Evolutionary conservation across 768 basidiomycete species (phyloP), one percentile per base, ranked within the genome.

Genomic region (Amanita fuliginea): DNA sequence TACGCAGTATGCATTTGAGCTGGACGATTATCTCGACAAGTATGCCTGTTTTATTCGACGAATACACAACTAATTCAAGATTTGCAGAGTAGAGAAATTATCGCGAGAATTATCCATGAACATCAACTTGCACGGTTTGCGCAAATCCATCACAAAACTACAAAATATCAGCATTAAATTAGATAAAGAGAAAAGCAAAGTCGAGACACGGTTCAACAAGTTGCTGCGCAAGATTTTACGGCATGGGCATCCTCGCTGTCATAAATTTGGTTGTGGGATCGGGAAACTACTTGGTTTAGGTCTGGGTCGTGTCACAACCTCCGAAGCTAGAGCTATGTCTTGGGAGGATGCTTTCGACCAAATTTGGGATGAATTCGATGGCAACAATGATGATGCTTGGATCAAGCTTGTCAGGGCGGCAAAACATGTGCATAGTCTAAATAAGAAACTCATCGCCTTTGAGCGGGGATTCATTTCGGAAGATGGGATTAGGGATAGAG

Each of bases 401-500:
- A 30, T 16, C 16, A 41, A 74, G 54, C 62, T 89, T 51, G 67
- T 76, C 53, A 71, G 71, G 55, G 83, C 80, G 3, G 77, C 70
- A 2, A 76, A 74, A 57, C 77, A 79, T 24, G 75, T 87, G 8
- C 69, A 66, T 46, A 67, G 59, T 47, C 75, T 73, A 13, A 89
- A 89, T 63, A 65, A 74, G 65, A 86, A 82, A 61, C 66, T 90
- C n/a, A 64, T 71, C 9, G 64, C 68, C 6, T 89, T 90, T 55
- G 88, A 91, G 61, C 76, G 75, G 43, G 88, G 89, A 1, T 88
- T 95, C 62, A 83, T 93, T 52, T 80, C 78, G 5, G 69, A 83
- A 57, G 79, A 69, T 13, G 92, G 91, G 0, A 80, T 92, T 54
- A 80, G 80, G 55, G 80, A 82, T 47, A 73, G 86, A 28, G 83